Evolutionary conservation across 2,329 filamentous ascomycete species (phyloP), one percentile per base, ranked within the genome.

Genomic region (Arthrobotrys sinensis): DNA sequence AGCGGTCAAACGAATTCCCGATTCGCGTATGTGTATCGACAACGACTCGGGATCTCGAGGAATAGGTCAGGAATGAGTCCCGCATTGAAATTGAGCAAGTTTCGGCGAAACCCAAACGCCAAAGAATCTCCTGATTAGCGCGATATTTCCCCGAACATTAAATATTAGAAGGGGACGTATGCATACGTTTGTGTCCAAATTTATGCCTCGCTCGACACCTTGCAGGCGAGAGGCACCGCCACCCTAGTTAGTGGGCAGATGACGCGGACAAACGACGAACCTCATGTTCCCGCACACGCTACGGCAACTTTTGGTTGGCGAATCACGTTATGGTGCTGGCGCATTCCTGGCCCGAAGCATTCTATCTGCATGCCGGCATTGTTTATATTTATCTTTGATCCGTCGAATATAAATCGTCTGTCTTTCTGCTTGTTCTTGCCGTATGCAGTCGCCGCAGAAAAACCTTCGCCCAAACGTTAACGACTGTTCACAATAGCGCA

Each of bases 171-270:
- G 43, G 21, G 19, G 5, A 36, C 19, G 24, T 5, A 32, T 21
- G n/a, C 36, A 14, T 55, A 32, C 52, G 12, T 60, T 40, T 60
- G 36, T 60, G 28, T 24, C 55, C 55, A 60, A 60, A 43, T 60
- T 43, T 73, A 57, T 66, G 70, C 70, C 70, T 75, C 53, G 70
- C 34, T 24, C 32, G 62, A 24, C 40, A 75, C 70, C 70, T 75
- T 75, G 70, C 11, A 34, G 63, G 34, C 60, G 19, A 48, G 53
- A 65, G 50, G 36, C 69, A 66, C 69, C 69, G 69, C 69, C 69
- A 66, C 69, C 48, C 21, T 24, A 21, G 24, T 60, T 60, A 43
- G 55, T 60, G 55, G 55, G 53, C 69, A 73, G 69, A 73, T 73
- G 69, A 73, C 69, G 69, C 69, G 69, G 69, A 66, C 69, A 73